Base-by-base conservation (phyloP, 208 protist genomes). In the Phytomonas sp. region DNA sequence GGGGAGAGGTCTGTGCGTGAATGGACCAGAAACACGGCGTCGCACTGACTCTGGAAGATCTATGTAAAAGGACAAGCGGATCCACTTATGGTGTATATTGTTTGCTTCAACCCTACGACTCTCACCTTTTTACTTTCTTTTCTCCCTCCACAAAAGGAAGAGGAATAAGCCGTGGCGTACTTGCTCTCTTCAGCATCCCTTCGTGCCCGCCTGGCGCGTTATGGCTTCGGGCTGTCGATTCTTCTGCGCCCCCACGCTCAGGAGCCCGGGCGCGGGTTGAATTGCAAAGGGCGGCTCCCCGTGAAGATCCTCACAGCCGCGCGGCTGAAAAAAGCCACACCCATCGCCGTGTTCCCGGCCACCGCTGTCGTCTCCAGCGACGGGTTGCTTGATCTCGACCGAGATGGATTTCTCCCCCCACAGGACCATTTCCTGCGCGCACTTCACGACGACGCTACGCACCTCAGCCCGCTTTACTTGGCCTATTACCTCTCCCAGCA, bases 361-460 rank as follows among this genome's bases (percentile, higher is more conserved):
- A 29, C 70, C 1, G 73, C 72, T 6, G 31, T 84, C n/a, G 71
- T 74, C 62, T 71, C 67, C 4, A 60, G 74, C 62, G 75, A 79
- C 40, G 61, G 56, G 16, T 64, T 76, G 0, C 60, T 79, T 5
- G 79, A 84, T 37, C 70, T 73, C 0, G 76, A 81, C 29, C 64
- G 59, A 45, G 71, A 81, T 69, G 73, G 79, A 5, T 68, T 81
- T 29, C 74, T 81, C 33, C 75, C 79, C 7, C 72, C 77, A 11
- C 76, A 76, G 1, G 73, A 60, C 16, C 76, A 78, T 29, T 77
- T 84, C 70, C 29, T 84, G 26, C 63, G 62, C 23, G 33, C 77
- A 59, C 49, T 81, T 4, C 65, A 52, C 5, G n/a, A 59, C 34
- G 64, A 72, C 3, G 42, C 49, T 2, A 42, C 33, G 63, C 69